A percentile compares a stretch with the other conserved stretches of the same genome.
These are phyloP conservation scores for Nidula microcarpa DNA, from an alignment of 768 basidiomycete species.

Conservation along the genomic window DNA sequence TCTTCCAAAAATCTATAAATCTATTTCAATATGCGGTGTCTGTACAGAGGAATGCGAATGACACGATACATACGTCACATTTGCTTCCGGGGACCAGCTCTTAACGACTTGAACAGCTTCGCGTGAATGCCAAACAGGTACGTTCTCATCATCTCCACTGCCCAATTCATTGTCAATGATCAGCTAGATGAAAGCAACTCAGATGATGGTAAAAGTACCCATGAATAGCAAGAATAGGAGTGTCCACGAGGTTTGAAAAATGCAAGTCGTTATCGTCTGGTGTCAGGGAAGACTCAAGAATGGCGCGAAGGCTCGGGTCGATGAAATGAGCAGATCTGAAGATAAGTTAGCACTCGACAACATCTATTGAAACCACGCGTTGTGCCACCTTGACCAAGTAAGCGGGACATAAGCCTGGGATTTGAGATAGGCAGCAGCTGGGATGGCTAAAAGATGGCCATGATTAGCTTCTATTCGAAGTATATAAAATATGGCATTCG, in stretches of 20 bases:
- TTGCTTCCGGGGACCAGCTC: slow-evolving; percentile 49
- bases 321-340: slow-evolving; percentile 66
- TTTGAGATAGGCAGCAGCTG: slow-evolving; percentile 83
- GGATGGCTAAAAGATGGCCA: slow-evolving; percentile 37
- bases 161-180: too few relatives aligned
- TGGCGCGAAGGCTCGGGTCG: slow-evolving; percentile 68
- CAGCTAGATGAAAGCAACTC: neutral
- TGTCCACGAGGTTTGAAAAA: slow-evolving; percentile 70
- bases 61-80: slow-evolving; percentile 38
- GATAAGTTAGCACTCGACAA: neutral
- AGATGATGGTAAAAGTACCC: slow-evolving; percentile 45
- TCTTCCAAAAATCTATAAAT: slow-evolving; percentile 57
- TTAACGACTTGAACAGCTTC: slow-evolving; percentile 57
- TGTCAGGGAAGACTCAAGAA: slow-evolving; percentile 72
- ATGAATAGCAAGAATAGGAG: slow-evolving; percentile 72
- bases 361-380: neutral
- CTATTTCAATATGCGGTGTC: neutral
- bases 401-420: slow-evolving; percentile 84
- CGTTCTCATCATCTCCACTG: slow-evolving; percentile 81
- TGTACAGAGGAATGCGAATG: too few relatives aligned
- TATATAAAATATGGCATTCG: slow-evolving; percentile 4
- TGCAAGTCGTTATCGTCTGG: slow-evolving; percentile 89
- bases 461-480: neutral
- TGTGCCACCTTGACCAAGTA: slow-evolving; percentile 53
- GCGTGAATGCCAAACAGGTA: slow-evolving; percentile 83